Base-by-base conservation (phyloP, 2,329 filamentous ascomycete genomes). In the Xylariaceae sp. region DNA sequence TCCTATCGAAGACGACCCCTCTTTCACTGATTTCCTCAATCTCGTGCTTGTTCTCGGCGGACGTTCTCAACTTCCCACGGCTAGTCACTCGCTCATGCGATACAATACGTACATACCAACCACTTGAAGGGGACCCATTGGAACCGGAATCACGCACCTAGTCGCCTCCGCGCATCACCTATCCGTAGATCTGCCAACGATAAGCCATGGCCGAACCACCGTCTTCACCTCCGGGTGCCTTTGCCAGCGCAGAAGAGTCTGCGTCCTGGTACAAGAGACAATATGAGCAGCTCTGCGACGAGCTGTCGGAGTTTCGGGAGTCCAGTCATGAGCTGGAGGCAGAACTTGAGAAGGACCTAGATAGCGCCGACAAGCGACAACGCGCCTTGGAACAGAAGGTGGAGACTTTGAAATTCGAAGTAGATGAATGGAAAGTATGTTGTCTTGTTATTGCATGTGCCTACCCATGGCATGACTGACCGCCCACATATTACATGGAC, bases 401-500 rank as follows among this genome's bases (percentile, higher is more conserved):
- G 0, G 93, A 97, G 74, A 83, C 81, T 44, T 75, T 96, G 64
- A 85, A 83, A 53, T 99, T 91, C 71, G 92, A 97, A 74, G 92
- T 94, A 0, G 92, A 97, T 60, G 94, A 99, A 76, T 99, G 94
- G 94, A 97, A 97, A 87, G 92, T 93, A 78, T 74, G 83, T 68
- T 39, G 13, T n/a, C n/a, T 35, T 5, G 3, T 13, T 42, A 10
- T 42, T 47, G 34, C 39, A 39, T 13, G 7, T 13, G n/a, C n/a
- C 53, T 18, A 44, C 23, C 23, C 23, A 42, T 42, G 2, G 45
- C 48, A n/a, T 51, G 17, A 13, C 56, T 11, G 18, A 47, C 13
- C 17, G 45, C 34, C 44, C n/a, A 30, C 23, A 30, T 30, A 30
- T 30, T 30, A 30, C 5, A 30, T 30, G 23, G 23, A 30, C 23